phyloP scores from a whole-genome alignment of 176 grass and related monocot genomes.

The Elaeis guineensis region DNA sequence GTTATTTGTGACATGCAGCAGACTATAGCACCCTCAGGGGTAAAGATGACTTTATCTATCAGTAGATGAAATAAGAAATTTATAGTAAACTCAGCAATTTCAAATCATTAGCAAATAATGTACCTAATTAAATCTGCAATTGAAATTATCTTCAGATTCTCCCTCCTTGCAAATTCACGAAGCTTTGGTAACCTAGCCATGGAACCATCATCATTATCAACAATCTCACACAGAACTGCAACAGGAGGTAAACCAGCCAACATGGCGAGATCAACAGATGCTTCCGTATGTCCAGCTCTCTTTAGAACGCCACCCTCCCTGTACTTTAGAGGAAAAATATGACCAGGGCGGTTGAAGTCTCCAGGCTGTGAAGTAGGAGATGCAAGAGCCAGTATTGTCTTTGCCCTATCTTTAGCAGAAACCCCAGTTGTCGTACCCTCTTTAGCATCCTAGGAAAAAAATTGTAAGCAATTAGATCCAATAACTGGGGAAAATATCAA shows the following conservation, averaged over 20 bases:
- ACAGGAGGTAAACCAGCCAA: slow-evolving; percentile 70
- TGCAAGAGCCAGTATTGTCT: slow-evolving; percentile 51
- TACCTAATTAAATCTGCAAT: slow-evolving; percentile 88
- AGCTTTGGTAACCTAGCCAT: slow-evolving; percentile 90
- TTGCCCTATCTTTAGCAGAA: slow-evolving; percentile 78
- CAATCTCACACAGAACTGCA: slow-evolving; percentile 84
- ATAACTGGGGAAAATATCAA: not conserved
- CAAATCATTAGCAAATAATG: slow-evolving; percentile 7
- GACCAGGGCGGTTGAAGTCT: slow-evolving; percentile 86
- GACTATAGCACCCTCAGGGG: no score
- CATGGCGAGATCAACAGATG: slow-evolving; percentile 85
- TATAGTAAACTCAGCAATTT: no score
- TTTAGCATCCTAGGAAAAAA: slow-evolving; percentile 68
- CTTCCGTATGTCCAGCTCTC: slow-evolving; percentile 96
- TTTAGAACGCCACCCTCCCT: slow-evolving; percentile 92
- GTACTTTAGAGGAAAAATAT: slow-evolving; percentile 95
- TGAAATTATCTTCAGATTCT: slow-evolving; percentile 88
- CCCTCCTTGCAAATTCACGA: slow-evolving; percentile 60
- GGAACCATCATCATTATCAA: slow-evolving; percentile 80
- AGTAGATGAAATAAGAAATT: no score
- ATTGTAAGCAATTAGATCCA: not conserved
- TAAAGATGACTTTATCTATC: no score
- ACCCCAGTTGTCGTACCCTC: slow-evolving; percentile 89
- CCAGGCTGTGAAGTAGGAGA: slow-evolving; percentile 65
- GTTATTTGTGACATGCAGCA: no score